Evolutionary conservation across 768 basidiomycete species (phyloP).

Genomic region (Crassisporium funariophilum): DNA sequence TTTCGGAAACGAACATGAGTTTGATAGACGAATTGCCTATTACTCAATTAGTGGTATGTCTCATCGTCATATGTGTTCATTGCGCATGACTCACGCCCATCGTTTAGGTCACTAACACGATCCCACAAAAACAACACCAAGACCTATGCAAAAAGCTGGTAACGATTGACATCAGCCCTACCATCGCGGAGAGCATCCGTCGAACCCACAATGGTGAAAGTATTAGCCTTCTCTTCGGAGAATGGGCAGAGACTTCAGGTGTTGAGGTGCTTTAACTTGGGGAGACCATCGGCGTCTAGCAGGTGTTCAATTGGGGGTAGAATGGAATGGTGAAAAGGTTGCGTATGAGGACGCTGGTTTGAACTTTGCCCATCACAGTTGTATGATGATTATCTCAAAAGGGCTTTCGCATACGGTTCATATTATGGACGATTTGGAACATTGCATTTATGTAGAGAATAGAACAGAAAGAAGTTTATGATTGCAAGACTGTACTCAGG

Average conservation of each 20-base stretch:
- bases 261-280: no score
- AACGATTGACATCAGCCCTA: slow-evolving; percentile 88
- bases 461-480: no score
- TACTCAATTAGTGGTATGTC: slow-evolving; percentile 80
- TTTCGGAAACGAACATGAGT: slow-evolving; percentile 75
- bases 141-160: slow-evolving; percentile 71
- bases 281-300: no score
- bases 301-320: no score
- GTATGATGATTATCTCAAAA: no score
- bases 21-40: slow-evolving; percentile 73
- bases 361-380: no score
- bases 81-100: slow-evolving; percentile 7
- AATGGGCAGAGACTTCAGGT: slow-evolving; percentile 64
- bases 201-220: slow-evolving; percentile 94
- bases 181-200: slow-evolving; percentile 94
- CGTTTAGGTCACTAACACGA: slow-evolving; percentile 87
- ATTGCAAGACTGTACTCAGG: no score
- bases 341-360: no score
- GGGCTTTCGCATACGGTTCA: no score
- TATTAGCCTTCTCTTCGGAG: slow-evolving; percentile 85
- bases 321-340: no score
- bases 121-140: slow-evolving; percentile 79
- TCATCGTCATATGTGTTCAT: neutral
- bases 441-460: no score
- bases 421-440: no score